Evolutionary conservation across 345 rosid genomes (phyloP).

Genomic region (Eucalyptus erythrocorys): DNA sequence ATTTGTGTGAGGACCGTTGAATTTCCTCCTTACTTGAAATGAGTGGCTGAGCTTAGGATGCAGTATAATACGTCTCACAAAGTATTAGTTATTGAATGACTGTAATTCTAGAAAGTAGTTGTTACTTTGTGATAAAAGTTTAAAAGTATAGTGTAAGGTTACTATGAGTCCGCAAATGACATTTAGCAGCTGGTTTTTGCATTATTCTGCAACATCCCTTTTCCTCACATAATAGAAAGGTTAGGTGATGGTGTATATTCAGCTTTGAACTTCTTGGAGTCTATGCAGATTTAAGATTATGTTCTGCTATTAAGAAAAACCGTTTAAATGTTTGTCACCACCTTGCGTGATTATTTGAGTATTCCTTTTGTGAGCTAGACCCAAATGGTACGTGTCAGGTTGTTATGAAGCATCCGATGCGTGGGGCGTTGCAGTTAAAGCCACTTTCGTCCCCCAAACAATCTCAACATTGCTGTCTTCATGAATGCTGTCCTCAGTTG

Average conservation of each 20-base stretch:
- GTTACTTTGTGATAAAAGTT: too few relatives aligned
- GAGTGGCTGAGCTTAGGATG: not conserved
- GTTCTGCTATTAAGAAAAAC: not conserved
- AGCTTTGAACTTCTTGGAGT: not conserved
- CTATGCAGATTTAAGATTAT: not conserved
- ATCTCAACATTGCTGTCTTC: not conserved
- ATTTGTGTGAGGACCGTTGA: not conserved
- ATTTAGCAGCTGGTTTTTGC: too few relatives aligned
- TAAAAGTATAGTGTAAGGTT: too few relatives aligned
- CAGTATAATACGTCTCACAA: not conserved
- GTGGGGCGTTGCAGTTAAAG: not conserved
- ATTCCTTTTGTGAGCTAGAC: not conserved
- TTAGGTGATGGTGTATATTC: not conserved
- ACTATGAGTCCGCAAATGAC: too few relatives aligned
- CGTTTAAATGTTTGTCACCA: not conserved
- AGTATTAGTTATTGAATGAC: not conserved
- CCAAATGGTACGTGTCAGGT: not conserved
- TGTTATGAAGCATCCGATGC: not conserved
- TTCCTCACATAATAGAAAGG: not conserved
- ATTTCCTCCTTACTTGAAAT: constrained; percentile 2
- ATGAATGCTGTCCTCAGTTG: not conserved
- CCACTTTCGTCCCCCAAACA: not conserved
- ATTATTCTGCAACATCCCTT: too few relatives aligned
- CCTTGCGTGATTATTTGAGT: not conserved
- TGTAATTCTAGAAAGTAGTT: not conserved